Evolutionary conservation across 768 basidiomycete species (phyloP).

Genomic region (Cubamyces lactineus): DNA sequence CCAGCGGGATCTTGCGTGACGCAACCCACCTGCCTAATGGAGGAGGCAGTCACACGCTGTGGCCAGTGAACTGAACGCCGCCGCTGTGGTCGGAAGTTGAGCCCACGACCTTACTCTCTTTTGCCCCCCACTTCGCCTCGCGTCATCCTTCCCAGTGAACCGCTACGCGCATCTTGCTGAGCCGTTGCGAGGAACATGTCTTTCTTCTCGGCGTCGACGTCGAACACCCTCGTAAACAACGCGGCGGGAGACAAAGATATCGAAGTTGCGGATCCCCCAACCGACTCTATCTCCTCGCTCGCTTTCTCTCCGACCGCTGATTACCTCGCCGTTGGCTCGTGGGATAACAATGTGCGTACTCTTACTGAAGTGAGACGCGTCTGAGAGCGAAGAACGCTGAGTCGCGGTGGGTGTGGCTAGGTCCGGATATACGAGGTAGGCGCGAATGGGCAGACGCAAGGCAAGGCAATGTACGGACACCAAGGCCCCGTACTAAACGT

Average conservation of each 20-base stretch:
- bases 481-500: conserved; percentile 88
- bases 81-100: neutral
- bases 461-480: conserved; percentile 89
- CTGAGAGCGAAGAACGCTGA: neutral
- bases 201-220: conserved; percentile 44
- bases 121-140: neutral
- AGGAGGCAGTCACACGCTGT: conserved; percentile 20
- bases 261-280: conserved; percentile 78
- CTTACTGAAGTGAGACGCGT: neutral
- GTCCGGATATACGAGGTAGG: conserved; percentile 93
- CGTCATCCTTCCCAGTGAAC: too few relatives aligned
- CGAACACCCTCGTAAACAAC: conserved; percentile 38
- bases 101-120: neutral
- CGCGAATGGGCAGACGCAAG: conserved; percentile 75
- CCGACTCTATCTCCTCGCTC: conserved; percentile 86
- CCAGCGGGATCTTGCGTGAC: conserved; percentile 5
- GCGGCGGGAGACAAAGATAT: conserved; percentile 70
- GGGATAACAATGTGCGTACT: conserved; percentile 84
- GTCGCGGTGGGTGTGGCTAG: conserved; percentile 40
- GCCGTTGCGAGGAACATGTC: conserved; percentile 38
- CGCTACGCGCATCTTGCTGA: neutral
- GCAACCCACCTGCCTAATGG: conserved; percentile 28
- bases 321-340: conserved; percentile 89
- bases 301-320: conserved; percentile 86
- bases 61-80: neutral